Conservation (phyloP, 116 monocot species). For the Dioscorea cayenensis region DNA sequence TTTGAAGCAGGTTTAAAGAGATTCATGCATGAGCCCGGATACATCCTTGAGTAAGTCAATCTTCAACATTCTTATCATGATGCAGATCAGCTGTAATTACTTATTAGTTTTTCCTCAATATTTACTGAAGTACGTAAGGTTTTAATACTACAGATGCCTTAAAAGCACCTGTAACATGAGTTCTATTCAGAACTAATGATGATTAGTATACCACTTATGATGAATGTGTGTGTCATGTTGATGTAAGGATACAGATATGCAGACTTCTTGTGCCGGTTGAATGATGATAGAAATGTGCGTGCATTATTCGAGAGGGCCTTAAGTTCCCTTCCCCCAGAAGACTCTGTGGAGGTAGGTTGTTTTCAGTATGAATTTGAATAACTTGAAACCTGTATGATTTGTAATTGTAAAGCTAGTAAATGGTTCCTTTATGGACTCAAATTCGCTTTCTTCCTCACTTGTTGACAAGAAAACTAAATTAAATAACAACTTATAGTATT, state of each 20-base stretch:
- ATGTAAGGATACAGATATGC: constrained; percentile 59
- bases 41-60: constrained; percentile 86
- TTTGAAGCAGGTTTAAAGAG: constrained; percentile 90
- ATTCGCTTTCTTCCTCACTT: too few relatives aligned
- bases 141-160: constrained; percentile 6
- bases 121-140: background rate
- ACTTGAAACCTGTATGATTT: background rate
- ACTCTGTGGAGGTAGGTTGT: constrained; percentile 75
- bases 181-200: background rate
- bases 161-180: constrained; percentile 5
- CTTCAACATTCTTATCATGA: background rate
- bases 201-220: background rate
- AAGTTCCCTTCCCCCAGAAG: constrained; percentile 76
- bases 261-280: constrained; percentile 93
- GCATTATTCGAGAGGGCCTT: constrained; percentile 94
- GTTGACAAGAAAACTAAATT: too few relatives aligned
- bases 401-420: background rate
- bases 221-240: background rate
- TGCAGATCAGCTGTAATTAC: background rate
- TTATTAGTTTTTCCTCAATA: background rate
- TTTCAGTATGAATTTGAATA: background rate
- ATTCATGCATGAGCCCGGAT: constrained; percentile 92
- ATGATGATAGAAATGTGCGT: constrained; percentile 98
- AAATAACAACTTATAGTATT: too few relatives aligned
- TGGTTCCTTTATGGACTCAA: background rate